Base-by-base conservation (phyloP, 2,329 filamentous ascomycete species). In the Zarea fungicola region DNA sequence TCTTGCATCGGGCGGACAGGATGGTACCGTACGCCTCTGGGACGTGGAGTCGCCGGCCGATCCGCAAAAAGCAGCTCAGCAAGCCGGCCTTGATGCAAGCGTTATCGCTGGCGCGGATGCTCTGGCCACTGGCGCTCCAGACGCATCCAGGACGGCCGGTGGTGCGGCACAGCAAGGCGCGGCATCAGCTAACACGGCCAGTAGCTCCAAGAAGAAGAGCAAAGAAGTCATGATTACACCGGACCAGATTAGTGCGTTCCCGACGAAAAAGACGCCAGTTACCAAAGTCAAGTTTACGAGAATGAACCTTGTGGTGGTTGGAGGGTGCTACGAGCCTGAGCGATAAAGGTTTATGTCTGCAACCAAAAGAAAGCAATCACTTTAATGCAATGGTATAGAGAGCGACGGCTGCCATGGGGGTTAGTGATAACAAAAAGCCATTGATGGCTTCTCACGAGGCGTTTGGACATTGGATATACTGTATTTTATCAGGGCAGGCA, bases 261-360 rank as follows among this genome's bases (percentile, higher is more conserved):
- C 89, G 1, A 97, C 93, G 4, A 99, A 99, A 78, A 96, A 95
- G 71, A 92, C 87, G 14, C 91, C 92, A 0, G 88, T 97, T 10
- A 88, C 95, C 68, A 93, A 92, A 69, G 91, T 95, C 47, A 82
- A 86, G 61, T 96, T 96, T 60, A 97, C 93, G 4, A 77, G 89
- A 52, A 96, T 96, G 89, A 99, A 99, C 64, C 68, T 97, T 56
- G 85, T 96, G 11, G 75, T 97, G 53, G 90, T 90, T 19, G 89
- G 87, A 40, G 89, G 91, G 21, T 84, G 80, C 60, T 84, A 81
- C 58, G 76, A 81, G 45, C 74, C 78, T 31, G 74, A 78, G 55
- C 66, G 69, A 51, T 73, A 68, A 62, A 54, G 57, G 44, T 51
- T 31, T n/a, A 32, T 10, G 14, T n/a, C 6, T 39, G 25, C 10